Conservation (phyloP, 257 asterid genomes). For the Lycium barbarum region DNA sequence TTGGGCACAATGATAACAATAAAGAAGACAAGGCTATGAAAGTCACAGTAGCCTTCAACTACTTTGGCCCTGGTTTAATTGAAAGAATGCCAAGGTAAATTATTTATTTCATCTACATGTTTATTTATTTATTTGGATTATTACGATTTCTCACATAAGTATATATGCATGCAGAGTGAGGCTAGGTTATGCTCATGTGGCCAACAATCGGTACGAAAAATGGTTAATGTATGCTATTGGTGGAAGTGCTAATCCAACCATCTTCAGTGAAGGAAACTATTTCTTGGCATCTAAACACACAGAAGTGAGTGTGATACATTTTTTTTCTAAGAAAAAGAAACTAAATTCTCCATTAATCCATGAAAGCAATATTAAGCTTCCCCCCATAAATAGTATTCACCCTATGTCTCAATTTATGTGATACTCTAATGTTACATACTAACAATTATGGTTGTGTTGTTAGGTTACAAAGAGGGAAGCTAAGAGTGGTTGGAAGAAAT, state of each 20-base stretch:
- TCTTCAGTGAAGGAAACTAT: slow-evolving; percentile 90
- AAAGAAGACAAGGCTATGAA: slow-evolving; percentile 62
- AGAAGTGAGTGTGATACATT: slow-evolving; percentile 47
- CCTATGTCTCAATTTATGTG: too few species aligned
- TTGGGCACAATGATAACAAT: slow-evolving; percentile 72
- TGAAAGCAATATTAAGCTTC: not conserved
- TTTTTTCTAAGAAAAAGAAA: too few species aligned
- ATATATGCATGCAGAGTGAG: slow-evolving; percentile 58
- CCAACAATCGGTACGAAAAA: slow-evolving; percentile 75
- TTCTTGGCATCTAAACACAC: slow-evolving; percentile 69
- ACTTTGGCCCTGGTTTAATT: slow-evolving; percentile 83
- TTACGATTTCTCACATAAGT: slow-evolving; percentile 17
- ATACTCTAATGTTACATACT: too few species aligned
- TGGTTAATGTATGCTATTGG: slow-evolving; percentile 95
- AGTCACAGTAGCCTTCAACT: slow-evolving; percentile 83
- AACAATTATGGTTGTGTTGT: not conserved
- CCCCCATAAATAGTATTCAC: too few species aligned
- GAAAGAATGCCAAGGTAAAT: slow-evolving; percentile 86
- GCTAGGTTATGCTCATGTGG: slow-evolving; percentile 79
- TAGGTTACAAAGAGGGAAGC: slow-evolving; percentile 80
- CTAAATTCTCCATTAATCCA: too few species aligned
- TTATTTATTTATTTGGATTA: not conserved
- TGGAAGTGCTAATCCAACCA: slow-evolving; percentile 91
- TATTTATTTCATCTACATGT: not conserved
- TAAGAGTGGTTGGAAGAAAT: slow-evolving; percentile 57